Evolutionary conservation across 1,139 yeast species (phyloP).

Genomic region (Yamadazyma blattariae): DNA sequence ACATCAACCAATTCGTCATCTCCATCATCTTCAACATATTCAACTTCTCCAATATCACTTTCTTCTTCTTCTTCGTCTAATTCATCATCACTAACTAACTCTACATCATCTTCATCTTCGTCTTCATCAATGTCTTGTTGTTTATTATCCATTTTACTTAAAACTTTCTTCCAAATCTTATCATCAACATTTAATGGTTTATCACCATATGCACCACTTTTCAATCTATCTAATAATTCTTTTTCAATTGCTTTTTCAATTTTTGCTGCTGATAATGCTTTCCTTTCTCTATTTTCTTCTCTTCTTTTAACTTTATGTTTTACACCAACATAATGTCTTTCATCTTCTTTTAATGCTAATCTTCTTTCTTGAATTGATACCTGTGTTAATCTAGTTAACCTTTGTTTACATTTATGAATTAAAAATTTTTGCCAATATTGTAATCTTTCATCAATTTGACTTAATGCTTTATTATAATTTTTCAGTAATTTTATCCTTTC

Average conservation of each 20-base stretch:
- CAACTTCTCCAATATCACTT: slow-evolving; percentile 75
- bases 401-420: slow-evolving; percentile 91
- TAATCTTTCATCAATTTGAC: slow-evolving; percentile 82
- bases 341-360: slow-evolving; percentile 85
- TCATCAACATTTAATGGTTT: slow-evolving; percentile 96
- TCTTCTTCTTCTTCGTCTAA: slow-evolving; percentile 69
- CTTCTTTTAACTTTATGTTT: slow-evolving; percentile 93
- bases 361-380: slow-evolving; percentile 96
- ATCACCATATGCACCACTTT: slow-evolving; percentile 98
- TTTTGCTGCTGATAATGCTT: slow-evolving; percentile 94
- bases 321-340: slow-evolving; percentile 87
- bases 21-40: slow-evolving; percentile 81
- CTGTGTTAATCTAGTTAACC: slow-evolving; percentile 90
- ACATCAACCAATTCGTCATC: slow-evolving; percentile 88
- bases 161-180: slow-evolving; percentile 89
- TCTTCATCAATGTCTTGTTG: slow-evolving; percentile 63
- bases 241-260: slow-evolving; percentile 95
- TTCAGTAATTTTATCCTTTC: slow-evolving; percentile 87
- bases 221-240: slow-evolving; percentile 88
- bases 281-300: slow-evolving; percentile 91
- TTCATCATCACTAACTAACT: slow-evolving; percentile 55
- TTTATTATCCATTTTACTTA: slow-evolving; percentile 66
- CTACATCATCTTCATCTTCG: slow-evolving; percentile 50
- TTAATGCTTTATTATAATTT: slow-evolving; percentile 82
- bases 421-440: slow-evolving; percentile 91